Base-by-base conservation (phyloP, 768 basidiomycete species). In the Candolleomyces eurysporus region DNA sequence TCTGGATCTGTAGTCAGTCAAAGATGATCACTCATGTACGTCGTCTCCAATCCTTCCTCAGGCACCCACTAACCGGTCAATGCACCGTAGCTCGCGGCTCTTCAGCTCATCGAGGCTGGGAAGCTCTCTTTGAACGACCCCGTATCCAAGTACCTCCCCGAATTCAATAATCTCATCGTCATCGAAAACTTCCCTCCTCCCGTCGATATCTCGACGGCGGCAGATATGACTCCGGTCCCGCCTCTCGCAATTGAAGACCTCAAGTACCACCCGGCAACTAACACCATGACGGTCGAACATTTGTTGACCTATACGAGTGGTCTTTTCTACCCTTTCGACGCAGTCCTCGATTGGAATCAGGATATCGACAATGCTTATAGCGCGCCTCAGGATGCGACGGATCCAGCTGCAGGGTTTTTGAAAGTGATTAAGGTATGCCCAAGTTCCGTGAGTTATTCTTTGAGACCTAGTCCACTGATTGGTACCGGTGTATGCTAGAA, bases 1-100 rank as follows among this genome's bases (percentile, higher is more conserved):
- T 76, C 58, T 77, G 76, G 76, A 69, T 78, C 36, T 77, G 76
- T 60, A 78, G 77, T 58, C 73, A 75, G 62, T 75, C 76, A 1
- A 77, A 78, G 63, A 62, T 77, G 63, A 68, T 77, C 36, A 66
- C 70, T 43, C 64, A 72, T 13, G 77, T 73, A 54, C 2, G 73
- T 67, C 6, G 11, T 26, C 49, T 42, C 42, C 61, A 6, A 22
- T 22, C 46, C 39, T 32, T 32, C 42, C 36, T 48, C 14, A 30
- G 16, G n/a, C 4, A 26, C 19, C 16, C 40, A 11, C 5, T 21
- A 26, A n/a, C 22, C 26, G 26, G 26, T 11, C 14, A 39, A 22
- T 17, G 53, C 14, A 16, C 26, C 13, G 40, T 48, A 76, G 75
- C 60, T 76, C 31, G 74, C 74, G 11, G 70, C 67, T 4, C 53